A percentile compares a stretch with the other conserved stretches of the same genome.
These are phyloP conservation scores for Scopulariopsis brevicaulis DNA, from an alignment of 2,329 filamentous ascomycete genomes.

Conservation along the genomic window DNA sequence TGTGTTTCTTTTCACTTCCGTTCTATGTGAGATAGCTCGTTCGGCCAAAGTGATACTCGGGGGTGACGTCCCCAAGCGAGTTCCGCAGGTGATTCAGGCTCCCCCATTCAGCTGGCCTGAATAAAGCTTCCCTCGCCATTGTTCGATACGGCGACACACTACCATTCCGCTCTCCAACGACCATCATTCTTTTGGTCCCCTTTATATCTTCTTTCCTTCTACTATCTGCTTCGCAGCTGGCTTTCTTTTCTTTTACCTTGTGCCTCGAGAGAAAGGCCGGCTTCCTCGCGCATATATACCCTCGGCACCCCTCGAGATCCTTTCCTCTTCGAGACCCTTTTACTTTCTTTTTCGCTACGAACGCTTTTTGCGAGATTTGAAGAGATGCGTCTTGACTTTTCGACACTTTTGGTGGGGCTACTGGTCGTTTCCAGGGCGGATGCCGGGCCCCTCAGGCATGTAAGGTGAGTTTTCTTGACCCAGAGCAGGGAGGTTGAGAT, in stretches of 20 bases:
- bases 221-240: background rate
- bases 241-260: background rate
- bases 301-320: background rate
- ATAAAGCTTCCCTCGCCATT: background rate
- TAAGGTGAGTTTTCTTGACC: background rate
- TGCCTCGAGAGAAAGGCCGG: background rate
- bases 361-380: background rate
- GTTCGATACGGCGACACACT: background rate
- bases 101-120: background rate
- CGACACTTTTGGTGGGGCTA: background rate
- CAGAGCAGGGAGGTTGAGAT: background rate
- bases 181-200: background rate
- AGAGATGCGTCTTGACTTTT: background rate
- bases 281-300: no score
- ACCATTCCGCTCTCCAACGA: background rate
- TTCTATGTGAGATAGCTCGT: background rate
- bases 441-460: background rate
- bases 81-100: background rate
- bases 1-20: background rate
- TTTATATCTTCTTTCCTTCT: background rate
- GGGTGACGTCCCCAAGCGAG: background rate
- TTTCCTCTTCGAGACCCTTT: background rate
- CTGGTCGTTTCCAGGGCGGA: background rate
- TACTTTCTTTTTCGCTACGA: background rate
- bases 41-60: no score